Percentiles rank a stretch among this genome's conserved stretches.
These are phyloP conservation scores for Scedosporium boydii DNA, from an alignment of 2,329 filamentous ascomycete species.

Conservation along the genomic window DNA sequence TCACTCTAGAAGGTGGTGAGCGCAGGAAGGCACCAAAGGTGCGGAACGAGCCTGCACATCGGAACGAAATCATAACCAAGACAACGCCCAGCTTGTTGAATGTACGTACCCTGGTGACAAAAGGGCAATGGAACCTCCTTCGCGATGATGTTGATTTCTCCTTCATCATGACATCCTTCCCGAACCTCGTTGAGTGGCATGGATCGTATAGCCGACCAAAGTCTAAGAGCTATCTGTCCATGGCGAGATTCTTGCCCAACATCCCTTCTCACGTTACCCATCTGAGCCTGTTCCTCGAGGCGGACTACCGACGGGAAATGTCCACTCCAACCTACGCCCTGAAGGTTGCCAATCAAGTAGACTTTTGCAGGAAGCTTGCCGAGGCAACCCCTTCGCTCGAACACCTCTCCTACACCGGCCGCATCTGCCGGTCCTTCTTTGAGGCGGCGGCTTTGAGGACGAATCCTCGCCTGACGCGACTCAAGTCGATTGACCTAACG, in stretches of 20 bases:
- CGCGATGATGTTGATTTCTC: conserved; percentile 53
- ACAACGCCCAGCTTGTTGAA: conserved; percentile 28
- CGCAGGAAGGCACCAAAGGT: conserved; percentile 66
- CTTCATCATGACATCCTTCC: conserved; percentile 51
- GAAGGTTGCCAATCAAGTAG: conserved; percentile 48
- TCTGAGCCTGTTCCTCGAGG: conserved; percentile 60
- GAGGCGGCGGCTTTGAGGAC: conserved; percentile 42
- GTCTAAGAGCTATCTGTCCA: conserved; percentile 62
- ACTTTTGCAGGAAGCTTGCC: conserved; percentile 58
- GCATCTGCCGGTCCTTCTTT: conserved; percentile 62
- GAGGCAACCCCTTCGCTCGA: conserved; percentile 52
- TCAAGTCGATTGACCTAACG: conserved; percentile 61
- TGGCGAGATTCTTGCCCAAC: conserved; percentile 49
- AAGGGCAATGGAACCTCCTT: conserved; percentile 61
- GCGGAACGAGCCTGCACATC: conserved; percentile 12
- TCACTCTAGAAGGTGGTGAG: conserved; percentile 70
- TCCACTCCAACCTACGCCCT: conserved; percentile 50
- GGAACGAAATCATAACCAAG: conserved; percentile 9
- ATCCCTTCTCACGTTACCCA: conserved; percentile 50
- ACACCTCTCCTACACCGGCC: conserved; percentile 62
- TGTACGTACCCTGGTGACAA: conserved; percentile 59
- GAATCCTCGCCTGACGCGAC: conserved; percentile 35
- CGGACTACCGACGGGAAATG: conserved; percentile 58
- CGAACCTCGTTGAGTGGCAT: conserved; percentile 54
- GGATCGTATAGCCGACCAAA: conserved; percentile 63